phyloP scores from a whole-genome alignment of 208 protist species.

The Wallacemonas sp. region DNA sequence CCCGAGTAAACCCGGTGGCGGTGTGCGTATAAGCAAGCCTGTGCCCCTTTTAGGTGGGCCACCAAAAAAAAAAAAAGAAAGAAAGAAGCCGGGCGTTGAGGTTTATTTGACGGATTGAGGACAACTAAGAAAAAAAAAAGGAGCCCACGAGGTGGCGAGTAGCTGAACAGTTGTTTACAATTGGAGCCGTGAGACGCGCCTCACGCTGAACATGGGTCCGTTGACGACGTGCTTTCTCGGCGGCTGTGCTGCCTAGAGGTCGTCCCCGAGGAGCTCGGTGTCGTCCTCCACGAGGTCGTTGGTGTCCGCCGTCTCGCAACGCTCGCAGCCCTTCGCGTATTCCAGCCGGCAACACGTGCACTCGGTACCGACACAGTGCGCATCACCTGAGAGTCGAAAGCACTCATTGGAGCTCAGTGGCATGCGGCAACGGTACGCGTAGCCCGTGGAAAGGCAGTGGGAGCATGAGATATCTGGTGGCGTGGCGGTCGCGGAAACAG shows the following conservation, averaged over 20 bases:
- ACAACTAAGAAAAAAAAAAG: background rate
- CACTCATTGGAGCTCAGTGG: background rate
- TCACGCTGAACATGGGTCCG: background rate
- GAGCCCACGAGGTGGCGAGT: no score
- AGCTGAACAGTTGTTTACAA: no score
- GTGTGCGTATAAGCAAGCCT: no score
- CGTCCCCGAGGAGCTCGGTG: slow-evolving; percentile 2
- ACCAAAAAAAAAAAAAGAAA: background rate
- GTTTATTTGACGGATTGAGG: background rate
- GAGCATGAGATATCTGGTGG: background rate
- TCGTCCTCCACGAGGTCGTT: slow-evolving; percentile 6
- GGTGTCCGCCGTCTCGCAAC: slow-evolving; percentile 15
- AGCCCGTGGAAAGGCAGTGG: slow-evolving; percentile 1
- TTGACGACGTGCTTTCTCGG: no score
- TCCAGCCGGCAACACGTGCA: slow-evolving; percentile 28
- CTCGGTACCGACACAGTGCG: slow-evolving; percentile 14
- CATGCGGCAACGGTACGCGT: background rate
- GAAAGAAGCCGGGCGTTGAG: background rate
- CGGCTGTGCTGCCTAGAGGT: background rate
- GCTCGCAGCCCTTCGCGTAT: slow-evolving; percentile 11
- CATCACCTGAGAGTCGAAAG: slow-evolving; percentile 20
- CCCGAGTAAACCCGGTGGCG: no score
- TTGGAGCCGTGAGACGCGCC: background rate
- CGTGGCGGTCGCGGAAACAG: background rate
- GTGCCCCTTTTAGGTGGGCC: no score